phyloP scores from a whole-genome alignment of 2,329 filamentous ascomycete genomes.

The Aspergillus sp. region DNA sequence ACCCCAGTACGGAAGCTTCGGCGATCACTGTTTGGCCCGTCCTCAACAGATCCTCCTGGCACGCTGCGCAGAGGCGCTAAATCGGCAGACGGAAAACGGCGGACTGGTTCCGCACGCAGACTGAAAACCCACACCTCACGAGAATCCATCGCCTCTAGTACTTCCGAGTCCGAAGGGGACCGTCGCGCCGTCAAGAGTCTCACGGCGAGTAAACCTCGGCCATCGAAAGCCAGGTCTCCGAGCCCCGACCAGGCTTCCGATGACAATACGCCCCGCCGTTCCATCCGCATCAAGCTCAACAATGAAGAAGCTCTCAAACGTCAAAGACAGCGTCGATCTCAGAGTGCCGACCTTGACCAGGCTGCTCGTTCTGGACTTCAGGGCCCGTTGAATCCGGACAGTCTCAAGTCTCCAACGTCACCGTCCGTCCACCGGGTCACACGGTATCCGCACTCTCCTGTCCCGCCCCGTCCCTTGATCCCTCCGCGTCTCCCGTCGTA shows the following conservation, averaged over 20 bases:
- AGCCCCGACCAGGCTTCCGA: slow-evolving; percentile 44
- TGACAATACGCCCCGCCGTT: slow-evolving; percentile 69
- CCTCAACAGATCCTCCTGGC: slow-evolving; percentile 18
- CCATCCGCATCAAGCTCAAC: slow-evolving; percentile 86
- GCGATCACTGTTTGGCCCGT: slow-evolving; percentile 23
- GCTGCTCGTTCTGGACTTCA: slow-evolving; percentile 25
- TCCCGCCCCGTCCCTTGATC: slow-evolving; percentile 84
- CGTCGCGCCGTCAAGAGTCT: slow-evolving; percentile 21
- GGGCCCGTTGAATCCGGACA: slow-evolving; percentile 65
- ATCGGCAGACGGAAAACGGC: slow-evolving; percentile 26
- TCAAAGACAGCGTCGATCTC: slow-evolving; percentile 51
- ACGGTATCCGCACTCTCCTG: slow-evolving; percentile 85
- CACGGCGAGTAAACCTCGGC: slow-evolving; percentile 21
- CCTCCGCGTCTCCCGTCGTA: slow-evolving; percentile 89
- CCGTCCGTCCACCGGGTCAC: slow-evolving; percentile 69
- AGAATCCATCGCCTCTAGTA: slow-evolving; percentile 49
- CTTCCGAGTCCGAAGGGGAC: slow-evolving; percentile 56
- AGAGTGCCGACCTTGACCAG: slow-evolving; percentile 28
- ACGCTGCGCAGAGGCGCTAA: slow-evolving; percentile 21
- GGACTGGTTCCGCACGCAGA: slow-evolving; percentile 30
- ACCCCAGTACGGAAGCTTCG: slow-evolving; percentile 66
- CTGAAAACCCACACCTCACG: slow-evolving; percentile 31
- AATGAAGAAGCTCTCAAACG: slow-evolving; percentile 73
- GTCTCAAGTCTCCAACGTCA: slow-evolving; percentile 91
- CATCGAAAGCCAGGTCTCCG: slow-evolving; percentile 25